phyloP scores from a whole-genome alignment of 2,329 filamentous ascomycete genomes.

The Sporothrix variecibatus region DNA sequence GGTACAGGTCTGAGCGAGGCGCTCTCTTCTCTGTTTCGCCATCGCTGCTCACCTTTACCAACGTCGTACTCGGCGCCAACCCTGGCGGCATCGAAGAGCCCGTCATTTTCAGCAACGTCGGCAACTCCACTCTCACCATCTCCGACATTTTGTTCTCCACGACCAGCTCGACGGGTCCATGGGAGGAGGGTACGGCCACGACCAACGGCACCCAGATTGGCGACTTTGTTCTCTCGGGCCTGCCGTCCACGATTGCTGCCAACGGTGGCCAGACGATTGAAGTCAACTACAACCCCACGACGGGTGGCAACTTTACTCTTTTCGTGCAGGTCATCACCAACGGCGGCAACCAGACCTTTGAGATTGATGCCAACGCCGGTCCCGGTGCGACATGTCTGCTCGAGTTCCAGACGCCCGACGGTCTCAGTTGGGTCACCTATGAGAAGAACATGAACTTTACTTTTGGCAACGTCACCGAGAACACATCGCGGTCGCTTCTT shows the following conservation, averaged over 20 bases:
- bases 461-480: slow-evolving; percentile 59
- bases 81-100: slow-evolving; percentile 45
- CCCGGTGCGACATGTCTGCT: slow-evolving; percentile 52
- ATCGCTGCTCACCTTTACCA: slow-evolving; percentile 50
- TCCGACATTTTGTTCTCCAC: slow-evolving; percentile 47
- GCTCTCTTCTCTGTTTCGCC: slow-evolving; percentile 53
- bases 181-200: slow-evolving; percentile 38
- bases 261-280: slow-evolving; percentile 44
- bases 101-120: slow-evolving; percentile 52
- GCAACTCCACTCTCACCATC: slow-evolving; percentile 49
- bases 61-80: slow-evolving; percentile 49
- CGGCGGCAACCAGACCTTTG: slow-evolving; percentile 52
- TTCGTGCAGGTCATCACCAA: slow-evolving; percentile 51
- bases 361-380: slow-evolving; percentile 52
- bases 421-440: slow-evolving; percentile 53
- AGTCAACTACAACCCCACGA: slow-evolving; percentile 51
- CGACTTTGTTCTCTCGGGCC: slow-evolving; percentile 50
- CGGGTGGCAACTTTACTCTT: slow-evolving; percentile 50
- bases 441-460: slow-evolving; percentile 47
- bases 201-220: slow-evolving; percentile 44
- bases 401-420: slow-evolving; percentile 57
- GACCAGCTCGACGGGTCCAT: slow-evolving; percentile 49
- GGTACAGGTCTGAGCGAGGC: slow-evolving; percentile 51
- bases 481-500: slow-evolving; percentile 49
- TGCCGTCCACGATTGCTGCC: slow-evolving; percentile 49